phyloP scores from a whole-genome alignment of 192 early-diverging fungal genomes.

The Geranomyces michiganensis region DNA sequence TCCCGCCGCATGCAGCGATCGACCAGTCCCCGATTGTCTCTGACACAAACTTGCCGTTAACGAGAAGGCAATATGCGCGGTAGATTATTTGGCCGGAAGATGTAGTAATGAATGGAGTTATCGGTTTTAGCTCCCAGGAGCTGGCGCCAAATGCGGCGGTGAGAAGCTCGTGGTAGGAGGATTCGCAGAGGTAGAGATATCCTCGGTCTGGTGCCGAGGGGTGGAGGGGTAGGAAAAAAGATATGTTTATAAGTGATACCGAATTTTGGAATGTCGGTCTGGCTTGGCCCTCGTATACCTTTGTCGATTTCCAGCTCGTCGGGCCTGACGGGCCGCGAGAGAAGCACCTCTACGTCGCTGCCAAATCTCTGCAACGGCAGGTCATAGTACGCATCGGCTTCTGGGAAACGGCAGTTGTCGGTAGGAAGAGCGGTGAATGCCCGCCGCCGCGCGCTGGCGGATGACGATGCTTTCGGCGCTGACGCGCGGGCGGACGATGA shows the following conservation, averaged over 20 bases:
- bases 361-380: no score
- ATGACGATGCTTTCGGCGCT: no score
- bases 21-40: conserved; percentile 32
- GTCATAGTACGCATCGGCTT: no score
- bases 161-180: conserved; percentile 9
- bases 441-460: no score
- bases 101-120: conserved; percentile 13
- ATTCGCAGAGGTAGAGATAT: conserved; percentile 33
- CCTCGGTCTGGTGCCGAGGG: conserved; percentile 25
- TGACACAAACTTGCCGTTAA: conserved; percentile 33
- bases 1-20: not conserved
- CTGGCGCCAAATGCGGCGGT: conserved; percentile 31
- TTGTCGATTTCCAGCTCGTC: conserved; percentile 35
- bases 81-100: not conserved
- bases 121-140: conserved; percentile 25
- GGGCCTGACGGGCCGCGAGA: conserved; percentile 17
- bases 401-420: no score
- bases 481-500: no score
- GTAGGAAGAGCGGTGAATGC: no score
- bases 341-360: not conserved
- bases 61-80: conserved; percentile 21
- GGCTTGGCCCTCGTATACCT: conserved; percentile 17
- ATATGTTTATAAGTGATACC: not conserved
- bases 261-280: no score
- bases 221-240: not conserved